Evolutionary conservation across 2,329 filamentous ascomycete genomes (phyloP), one percentile per base, ranked within the genome.

Genomic region (Calonectria honghensis): DNA sequence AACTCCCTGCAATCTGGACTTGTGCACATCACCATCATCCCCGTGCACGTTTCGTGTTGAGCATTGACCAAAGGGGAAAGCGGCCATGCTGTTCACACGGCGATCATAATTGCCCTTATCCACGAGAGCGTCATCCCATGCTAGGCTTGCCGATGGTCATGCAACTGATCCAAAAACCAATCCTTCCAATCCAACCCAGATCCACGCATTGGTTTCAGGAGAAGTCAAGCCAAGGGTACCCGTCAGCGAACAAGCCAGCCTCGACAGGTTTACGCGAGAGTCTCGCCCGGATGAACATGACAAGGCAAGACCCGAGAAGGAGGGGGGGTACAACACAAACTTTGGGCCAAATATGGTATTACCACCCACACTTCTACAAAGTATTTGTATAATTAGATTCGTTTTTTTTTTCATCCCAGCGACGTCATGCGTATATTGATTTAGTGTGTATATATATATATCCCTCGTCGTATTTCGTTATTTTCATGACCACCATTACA

Each of bases 1-100:
- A 39, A 27, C 29, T 35, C 63, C 57, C 48, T 65, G 35, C 50
- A 73, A 70, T 73, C 39, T 73, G 32, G 41, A 54, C 39, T 64
- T 29, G 57, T 29, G 57, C 57, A 39, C 27, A 39, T 61, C 57
- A 2, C 31, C 54, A 37, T 63, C 35, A 39, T 41, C n/a, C 27
- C 37, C n/a, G 35, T 63, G 57, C 35, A 63, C n/a, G 57, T 63
- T 41, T 63, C 57, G 39, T 1, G 13, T 41, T 16, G 2, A 27
- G 57, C 35, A 39, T 18, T 61, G 32, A 27, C 13, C 14, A 35
- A 31, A 57, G 18, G 31, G 52, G 52, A 35, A 35, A 31, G 18
- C 18, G 52, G 31, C 29, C 52, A 57, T 57, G 52, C n/a, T 35
- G 52, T 57, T 57, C 29, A 48, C 45, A 48, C 11, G 45, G n/a